Evolutionary conservation across 345 rosid genomes (phyloP).

Genomic region (Eucalyptus sp.): DNA sequence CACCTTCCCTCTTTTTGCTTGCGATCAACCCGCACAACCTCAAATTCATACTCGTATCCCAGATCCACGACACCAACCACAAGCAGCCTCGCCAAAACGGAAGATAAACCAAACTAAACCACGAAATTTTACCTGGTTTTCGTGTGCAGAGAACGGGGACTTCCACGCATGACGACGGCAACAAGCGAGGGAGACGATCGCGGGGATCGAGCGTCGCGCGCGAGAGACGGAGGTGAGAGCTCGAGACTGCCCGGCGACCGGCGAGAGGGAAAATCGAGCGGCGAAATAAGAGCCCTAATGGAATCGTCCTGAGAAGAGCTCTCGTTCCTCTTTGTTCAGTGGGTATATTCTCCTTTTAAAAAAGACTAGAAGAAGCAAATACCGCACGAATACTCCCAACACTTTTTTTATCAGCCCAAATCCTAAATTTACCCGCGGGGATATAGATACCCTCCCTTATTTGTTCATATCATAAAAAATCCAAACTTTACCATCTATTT

Average conservation of each 20-base stretch:
- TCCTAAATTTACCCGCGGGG: too few relatives aligned
- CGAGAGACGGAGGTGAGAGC: background rate
- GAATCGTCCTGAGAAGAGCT: too few relatives aligned
- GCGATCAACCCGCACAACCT: background rate
- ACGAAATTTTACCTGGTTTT: background rate
- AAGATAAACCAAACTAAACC: background rate
- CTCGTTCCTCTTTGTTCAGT: too few relatives aligned
- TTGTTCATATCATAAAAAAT: too few relatives aligned
- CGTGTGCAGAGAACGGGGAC: background rate
- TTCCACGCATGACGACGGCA: background rate
- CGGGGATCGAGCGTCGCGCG: background rate
- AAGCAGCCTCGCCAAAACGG: background rate
- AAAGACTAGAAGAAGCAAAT: too few relatives aligned
- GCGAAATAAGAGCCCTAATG: background rate
- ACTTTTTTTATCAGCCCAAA: too few relatives aligned
- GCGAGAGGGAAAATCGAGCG: background rate
- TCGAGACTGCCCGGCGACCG: background rate
- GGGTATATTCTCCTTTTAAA: too few relatives aligned
- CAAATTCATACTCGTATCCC: background rate
- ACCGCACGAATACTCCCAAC: too few relatives aligned
- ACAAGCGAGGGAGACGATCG: background rate
- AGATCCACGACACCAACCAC: background rate
- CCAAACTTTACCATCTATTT: too few relatives aligned
- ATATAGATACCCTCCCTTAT: too few relatives aligned
- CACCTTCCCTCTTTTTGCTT: background rate